Percentiles rank a stretch among this genome's conserved stretches.
phyloP scores from a whole-genome alignment of 139 green algal species.

The Desmodesmus armatus region DNA sequence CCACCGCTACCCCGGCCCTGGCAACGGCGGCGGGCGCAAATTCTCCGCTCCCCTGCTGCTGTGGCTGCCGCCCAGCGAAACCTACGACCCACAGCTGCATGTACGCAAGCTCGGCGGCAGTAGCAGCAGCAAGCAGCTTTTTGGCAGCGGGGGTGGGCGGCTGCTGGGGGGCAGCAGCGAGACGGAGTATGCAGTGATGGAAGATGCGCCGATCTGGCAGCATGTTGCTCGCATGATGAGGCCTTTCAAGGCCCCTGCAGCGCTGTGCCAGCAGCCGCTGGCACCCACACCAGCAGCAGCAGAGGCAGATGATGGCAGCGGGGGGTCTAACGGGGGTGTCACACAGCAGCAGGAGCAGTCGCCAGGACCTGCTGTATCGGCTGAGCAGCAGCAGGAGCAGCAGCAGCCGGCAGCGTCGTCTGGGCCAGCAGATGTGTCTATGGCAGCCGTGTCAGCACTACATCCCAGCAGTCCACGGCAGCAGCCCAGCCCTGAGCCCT shows the following conservation, averaged over 20 bases:
- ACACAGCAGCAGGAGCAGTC: slow-evolving; percentile 12
- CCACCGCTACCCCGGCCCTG: slow-evolving; percentile 9
- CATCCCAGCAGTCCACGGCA: not conserved
- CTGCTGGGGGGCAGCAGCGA: not conserved
- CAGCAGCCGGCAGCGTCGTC: not conserved
- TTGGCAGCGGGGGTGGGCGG: not conserved
- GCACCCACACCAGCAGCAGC: not conserved
- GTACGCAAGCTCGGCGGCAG: not conserved
- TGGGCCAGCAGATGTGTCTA: slow-evolving; percentile 12
- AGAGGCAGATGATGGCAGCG: not conserved
- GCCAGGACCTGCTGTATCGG: not conserved
- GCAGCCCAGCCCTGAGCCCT: slow-evolving; percentile 15
- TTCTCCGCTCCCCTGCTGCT: slow-evolving; percentile 66
- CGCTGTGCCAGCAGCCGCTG: not conserved
- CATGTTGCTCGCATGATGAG: slow-evolving; percentile 27
- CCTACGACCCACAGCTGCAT: slow-evolving; percentile 10
- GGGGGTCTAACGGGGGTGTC: not conserved
- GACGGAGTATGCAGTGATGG: not conserved
- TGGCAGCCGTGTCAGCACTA: not conserved
- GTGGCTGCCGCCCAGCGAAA: slow-evolving; percentile 20
- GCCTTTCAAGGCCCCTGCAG: slow-evolving; percentile 30
- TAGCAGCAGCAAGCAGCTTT: not conserved
- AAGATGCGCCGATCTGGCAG: slow-evolving; percentile 31
- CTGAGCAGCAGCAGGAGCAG: slow-evolving; percentile 21
- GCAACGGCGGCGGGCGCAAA: not conserved